Conservation (phyloP, 768 basidiomycete genomes). For the Serendipita indica region DNA sequence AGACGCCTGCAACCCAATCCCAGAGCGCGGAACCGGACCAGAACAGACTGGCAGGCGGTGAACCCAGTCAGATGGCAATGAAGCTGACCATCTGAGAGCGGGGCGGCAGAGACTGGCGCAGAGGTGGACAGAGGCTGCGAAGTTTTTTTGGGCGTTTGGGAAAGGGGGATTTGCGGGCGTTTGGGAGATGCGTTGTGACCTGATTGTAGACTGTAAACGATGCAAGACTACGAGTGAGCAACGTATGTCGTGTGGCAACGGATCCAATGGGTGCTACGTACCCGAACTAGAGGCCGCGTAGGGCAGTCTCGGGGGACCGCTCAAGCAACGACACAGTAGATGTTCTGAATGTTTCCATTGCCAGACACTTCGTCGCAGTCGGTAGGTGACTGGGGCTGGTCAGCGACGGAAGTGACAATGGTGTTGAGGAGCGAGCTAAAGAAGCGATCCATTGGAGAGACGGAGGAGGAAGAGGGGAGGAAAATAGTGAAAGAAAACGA, state of each 20-base stretch:
- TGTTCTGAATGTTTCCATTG: background rate
- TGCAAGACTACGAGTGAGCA: background rate
- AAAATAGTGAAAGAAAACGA: background rate
- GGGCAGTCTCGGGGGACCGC: background rate
- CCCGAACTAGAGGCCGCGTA: background rate
- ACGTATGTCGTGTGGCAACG: background rate
- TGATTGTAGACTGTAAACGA: background rate
- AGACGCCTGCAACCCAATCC: no score
- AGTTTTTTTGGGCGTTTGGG: no score
- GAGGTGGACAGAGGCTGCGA: no score
- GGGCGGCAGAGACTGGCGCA: no score
- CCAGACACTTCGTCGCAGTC: background rate
- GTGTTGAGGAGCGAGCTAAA: conserved; percentile 4
- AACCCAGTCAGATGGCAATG: no score
- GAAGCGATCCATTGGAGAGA: background rate
- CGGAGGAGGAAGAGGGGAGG: background rate
- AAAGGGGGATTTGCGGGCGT: no score
- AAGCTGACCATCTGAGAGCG: no score
- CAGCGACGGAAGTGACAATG: background rate
- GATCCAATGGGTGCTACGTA: background rate
- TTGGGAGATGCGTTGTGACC: no score
- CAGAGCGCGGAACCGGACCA: no score
- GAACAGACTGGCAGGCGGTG: no score
- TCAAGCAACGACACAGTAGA: background rate
- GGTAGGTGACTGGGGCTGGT: background rate